Conservation (phyloP, 495 filamentous ascomycete species). For the Penicillium antarcticum region DNA sequence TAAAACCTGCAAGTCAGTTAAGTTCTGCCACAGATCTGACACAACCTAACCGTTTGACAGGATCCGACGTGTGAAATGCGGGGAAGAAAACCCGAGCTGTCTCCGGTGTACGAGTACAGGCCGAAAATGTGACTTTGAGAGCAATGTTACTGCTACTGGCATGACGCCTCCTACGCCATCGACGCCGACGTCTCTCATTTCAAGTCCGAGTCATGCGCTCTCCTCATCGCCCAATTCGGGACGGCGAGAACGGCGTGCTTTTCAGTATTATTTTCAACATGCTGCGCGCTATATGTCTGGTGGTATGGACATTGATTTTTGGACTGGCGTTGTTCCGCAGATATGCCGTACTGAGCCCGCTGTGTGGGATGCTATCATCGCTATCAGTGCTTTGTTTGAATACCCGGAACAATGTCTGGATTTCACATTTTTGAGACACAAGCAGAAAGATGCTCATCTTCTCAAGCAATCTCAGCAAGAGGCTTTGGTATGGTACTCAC, state of each 20-base stretch:
- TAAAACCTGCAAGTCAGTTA: slow-evolving; percentile 27
- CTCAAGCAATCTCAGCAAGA: slow-evolving; percentile 19
- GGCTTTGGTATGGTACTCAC: slow-evolving; percentile 32
- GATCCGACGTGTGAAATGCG: slow-evolving; percentile 63
- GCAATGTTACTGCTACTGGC: neutral
- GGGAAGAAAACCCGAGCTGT: slow-evolving; percentile 59
- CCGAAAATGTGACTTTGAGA: slow-evolving; percentile 40
- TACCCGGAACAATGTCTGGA: slow-evolving; percentile 16
- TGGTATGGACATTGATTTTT: slow-evolving; percentile 47
- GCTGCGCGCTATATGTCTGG: slow-evolving; percentile 46
- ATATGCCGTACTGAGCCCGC: slow-evolving; percentile 53
- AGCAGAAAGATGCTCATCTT: neutral
- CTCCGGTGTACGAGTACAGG: slow-evolving; percentile 52
- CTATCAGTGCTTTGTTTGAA: slow-evolving; percentile 51
- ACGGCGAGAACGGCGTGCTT: slow-evolving; percentile 35
- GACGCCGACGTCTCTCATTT: neutral
- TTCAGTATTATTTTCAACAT: slow-evolving; percentile 51
- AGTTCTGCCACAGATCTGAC: neutral
- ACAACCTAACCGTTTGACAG: slow-evolving; percentile 27
- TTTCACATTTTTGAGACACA: slow-evolving; percentile 12
- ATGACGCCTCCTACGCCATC: neutral
- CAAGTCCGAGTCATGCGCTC: neutral
- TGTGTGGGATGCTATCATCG: slow-evolving; percentile 51
- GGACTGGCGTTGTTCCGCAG: slow-evolving; percentile 51
- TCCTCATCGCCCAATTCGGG: slow-evolving; percentile 11